Evolutionary conservation across 2,329 filamentous ascomycete species (phyloP), one percentile per base, ranked within the genome.

Genomic region (Penicillium sp.): DNA sequence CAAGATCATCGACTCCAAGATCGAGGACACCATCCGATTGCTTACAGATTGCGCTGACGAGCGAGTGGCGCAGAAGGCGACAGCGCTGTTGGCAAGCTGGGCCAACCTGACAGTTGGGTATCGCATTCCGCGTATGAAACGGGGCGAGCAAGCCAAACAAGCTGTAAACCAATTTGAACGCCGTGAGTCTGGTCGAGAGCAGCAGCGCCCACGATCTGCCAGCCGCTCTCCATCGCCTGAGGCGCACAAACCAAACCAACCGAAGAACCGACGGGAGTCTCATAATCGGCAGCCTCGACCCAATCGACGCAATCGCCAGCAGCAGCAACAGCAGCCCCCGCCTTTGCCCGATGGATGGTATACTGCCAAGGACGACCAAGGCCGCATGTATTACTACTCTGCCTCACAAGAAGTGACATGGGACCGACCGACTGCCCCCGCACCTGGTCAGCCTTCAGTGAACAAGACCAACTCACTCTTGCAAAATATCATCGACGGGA

Each of bases 1-100:
- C 80, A 99, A 99, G 76, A 97, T 99, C 55, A 87, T 90, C 62
- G 92, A 96, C 67, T 96, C 94, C 8, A 96, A 96, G 67, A 97
- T 99, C 58, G 94, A 97, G 72, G 82, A 86, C 2, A 88, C 89
- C 0, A 83, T 99, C 41, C 80, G 90, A 66, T 82, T 82, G 3
- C 77, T 97, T 49, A 83, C 81, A 1, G 76, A 76, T 12, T 89
- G 85, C 18, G 85, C 87, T 8, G 87, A 96, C 67, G 85, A 90
- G 58, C 82, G 89, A 56, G 90, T 99, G 20, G 82, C 87, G 25
- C 81, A 83, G 20, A 87, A 88, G 67, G 86, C 93, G 5, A 82
- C 82, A 52, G 81, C 83, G 44, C 79, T 99, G 33, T 77, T 97
- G 26, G 85, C 90, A 8, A 87, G 88, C 62, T 99, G 94, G 94